Base-by-base conservation (phyloP, 2,329 filamentous ascomycete genomes). In the Aureobasidium sp. region DNA sequence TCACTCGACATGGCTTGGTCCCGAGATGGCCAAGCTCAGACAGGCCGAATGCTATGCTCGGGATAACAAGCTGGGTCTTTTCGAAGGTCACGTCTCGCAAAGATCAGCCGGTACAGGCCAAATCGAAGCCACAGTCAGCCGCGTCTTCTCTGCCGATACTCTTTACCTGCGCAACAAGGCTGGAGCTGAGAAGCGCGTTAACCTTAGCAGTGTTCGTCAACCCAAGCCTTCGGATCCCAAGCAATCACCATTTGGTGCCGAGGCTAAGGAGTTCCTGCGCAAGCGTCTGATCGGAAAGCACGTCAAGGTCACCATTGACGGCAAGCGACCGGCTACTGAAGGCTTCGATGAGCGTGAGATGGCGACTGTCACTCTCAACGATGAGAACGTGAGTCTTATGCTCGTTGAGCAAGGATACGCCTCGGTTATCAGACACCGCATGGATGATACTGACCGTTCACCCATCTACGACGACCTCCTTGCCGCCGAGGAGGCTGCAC, bases 261-360 rank as follows among this genome's bases (percentile, higher is more conserved):
- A 97, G 72, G 93, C 94, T 36, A 99, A 99, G 80, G 94, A 99
- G 73, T 97, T 93, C 72, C 75, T 97, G 66, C 87, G 94, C 61
- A 96, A 96, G 81, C 91, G 87, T 74, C 76, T 97, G 36, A 99
- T 99, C 70, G 94, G 92, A 64, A 99, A 99, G 80, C 90, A 96
- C 67, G 91, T 97, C 67, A 90, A 88, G 74, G 85, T 97, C 62
- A 88, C 84, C 60, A 86, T 96, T 64, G 92, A 99, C 72, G 94
- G 94, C 62, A 91, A 90, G 74, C 92, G 94, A 76, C 88, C 93
- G 47, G 91, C 91, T 2, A 88, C 82, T 2, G 93, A 96, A 66
- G 92, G 90, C 10, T 99, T 92, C 67, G 93, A 97, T 71, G 92
- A 94, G 71, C 89, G 91, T 61, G 94, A 99, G 67, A 94, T 99